Percentiles rank a stretch among this genome's conserved stretches.
phyloP scores from a whole-genome alignment of 2,329 filamentous ascomycete genomes.

The Hyphodiscus sp. region DNA sequence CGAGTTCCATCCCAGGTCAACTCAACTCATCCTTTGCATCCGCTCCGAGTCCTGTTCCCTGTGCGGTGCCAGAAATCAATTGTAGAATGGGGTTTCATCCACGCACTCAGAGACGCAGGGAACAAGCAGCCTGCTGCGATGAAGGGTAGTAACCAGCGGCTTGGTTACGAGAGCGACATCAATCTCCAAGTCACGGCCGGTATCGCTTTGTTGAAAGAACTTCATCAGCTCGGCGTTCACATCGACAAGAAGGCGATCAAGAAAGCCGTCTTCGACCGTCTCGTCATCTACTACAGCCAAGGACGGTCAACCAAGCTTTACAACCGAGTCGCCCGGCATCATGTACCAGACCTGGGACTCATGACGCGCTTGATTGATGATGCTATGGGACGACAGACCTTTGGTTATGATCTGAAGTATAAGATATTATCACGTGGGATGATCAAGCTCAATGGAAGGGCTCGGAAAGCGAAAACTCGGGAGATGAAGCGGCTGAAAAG shows the following conservation, averaged over 20 bases:
- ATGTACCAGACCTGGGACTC: constrained; percentile 10
- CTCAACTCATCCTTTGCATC: constrained; percentile 23
- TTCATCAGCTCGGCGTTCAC: constrained; percentile 17
- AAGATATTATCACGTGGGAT: background rate
- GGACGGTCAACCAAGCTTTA: constrained; percentile 14
- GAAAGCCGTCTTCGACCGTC: constrained; percentile 21
- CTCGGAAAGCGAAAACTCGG: background rate
- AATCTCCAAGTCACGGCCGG: constrained; percentile 17
- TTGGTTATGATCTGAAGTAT: background rate
- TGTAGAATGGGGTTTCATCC: constrained; percentile 43
- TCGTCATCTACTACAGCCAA: constrained; percentile 23
- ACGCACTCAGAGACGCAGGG: constrained; percentile 7
- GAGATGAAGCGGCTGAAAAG: background rate
- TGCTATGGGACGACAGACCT: constrained; percentile 14
- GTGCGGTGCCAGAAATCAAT: constrained; percentile 38
- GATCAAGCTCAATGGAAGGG: background rate
- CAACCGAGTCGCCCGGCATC: constrained; percentile 13
- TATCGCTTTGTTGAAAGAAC: constrained; percentile 21
- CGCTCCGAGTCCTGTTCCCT: constrained; percentile 37
- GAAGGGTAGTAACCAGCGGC: background rate
- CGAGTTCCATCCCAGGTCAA: constrained; percentile 12
- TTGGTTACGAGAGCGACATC: background rate
- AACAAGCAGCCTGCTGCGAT: background rate
- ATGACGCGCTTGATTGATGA: constrained; percentile 16
- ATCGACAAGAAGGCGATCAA: constrained; percentile 12